phyloP scores from a whole-genome alignment of 2,329 filamentous ascomycete species.

The Teratosphaeria nubilosa region DNA sequence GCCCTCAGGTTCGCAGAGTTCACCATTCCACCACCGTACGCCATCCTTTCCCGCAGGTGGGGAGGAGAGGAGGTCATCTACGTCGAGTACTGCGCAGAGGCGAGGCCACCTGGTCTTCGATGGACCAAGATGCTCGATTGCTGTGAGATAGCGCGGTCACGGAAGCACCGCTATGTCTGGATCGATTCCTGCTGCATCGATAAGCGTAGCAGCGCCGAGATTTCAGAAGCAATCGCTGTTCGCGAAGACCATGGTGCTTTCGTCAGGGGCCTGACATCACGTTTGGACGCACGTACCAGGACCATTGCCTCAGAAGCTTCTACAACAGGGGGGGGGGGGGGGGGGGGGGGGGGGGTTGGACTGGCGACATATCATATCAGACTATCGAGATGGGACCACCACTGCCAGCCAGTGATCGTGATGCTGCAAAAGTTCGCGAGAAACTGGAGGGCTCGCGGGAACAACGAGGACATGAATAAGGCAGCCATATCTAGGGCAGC shows the following conservation, averaged over 20 bases:
- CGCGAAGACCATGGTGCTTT: background rate
- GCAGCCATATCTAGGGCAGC: no score
- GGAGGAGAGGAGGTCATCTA: slow-evolving; percentile 6
- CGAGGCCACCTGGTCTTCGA: background rate
- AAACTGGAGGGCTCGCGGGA: background rate
- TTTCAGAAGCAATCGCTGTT: slow-evolving; percentile 4
- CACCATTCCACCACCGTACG: slow-evolving; percentile 9
- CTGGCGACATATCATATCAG: background rate
- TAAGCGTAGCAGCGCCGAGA: slow-evolving; percentile 4
- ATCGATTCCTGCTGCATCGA: slow-evolving; percentile 18
- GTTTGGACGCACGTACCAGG: background rate
- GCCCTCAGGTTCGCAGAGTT: background rate
- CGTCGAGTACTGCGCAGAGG: background rate
- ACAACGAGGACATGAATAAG: background rate
- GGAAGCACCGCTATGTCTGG: slow-evolving; percentile 5
- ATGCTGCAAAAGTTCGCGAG: background rate
- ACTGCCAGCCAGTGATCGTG: background rate
- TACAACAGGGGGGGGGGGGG: no score
- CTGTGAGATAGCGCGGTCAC: background rate
- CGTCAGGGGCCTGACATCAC: background rate
- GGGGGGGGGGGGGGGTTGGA: no score
- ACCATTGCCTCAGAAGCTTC: background rate
- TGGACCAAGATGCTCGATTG: background rate
- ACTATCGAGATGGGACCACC: background rate
- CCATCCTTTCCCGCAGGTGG: slow-evolving; percentile 18